phyloP scores from a whole-genome alignment of 2,329 filamentous ascomycete species.

The Cordyceps militaris region DNA sequence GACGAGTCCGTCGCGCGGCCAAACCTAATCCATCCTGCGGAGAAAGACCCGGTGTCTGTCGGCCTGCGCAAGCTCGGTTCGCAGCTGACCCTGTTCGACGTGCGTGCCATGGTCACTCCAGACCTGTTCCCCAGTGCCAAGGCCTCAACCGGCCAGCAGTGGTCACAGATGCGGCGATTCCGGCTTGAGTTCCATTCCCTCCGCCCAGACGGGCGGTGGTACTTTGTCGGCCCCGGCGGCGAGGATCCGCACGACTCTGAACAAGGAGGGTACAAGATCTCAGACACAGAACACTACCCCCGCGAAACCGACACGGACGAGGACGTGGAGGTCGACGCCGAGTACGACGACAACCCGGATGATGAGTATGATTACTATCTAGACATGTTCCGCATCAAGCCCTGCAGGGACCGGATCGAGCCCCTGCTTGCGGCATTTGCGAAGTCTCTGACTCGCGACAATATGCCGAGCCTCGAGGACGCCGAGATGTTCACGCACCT shows the following conservation, averaged over 20 bases:
- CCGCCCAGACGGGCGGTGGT: constrained; percentile 8
- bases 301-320: constrained; percentile 14
- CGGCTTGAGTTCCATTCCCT: constrained; percentile 12
- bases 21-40: constrained; percentile 16
- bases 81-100: constrained; percentile 17
- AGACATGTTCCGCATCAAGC: constrained; percentile 20
- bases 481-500: constrained; percentile 20
- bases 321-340: constrained; percentile 13
- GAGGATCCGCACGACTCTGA: constrained; percentile 17
- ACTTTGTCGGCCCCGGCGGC: constrained; percentile 20
- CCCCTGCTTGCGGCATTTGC: constrained; percentile 20
- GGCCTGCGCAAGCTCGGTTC: constrained; percentile 18
- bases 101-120: constrained; percentile 19
- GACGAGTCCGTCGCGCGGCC: constrained; percentile 15
- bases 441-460: constrained; percentile 13
- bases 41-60: constrained; percentile 18
- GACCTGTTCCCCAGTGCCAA: constrained; percentile 14
- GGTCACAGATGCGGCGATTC: constrained; percentile 18
- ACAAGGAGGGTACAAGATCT: constrained; percentile 17
- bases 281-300: constrained; percentile 19
- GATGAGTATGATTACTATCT: constrained; percentile 8
- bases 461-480: constrained; percentile 19
- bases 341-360: constrained; percentile 12
- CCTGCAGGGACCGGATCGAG: constrained; percentile 17
- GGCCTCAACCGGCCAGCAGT: constrained; percentile 13